A percentile compares a stretch with the other conserved stretches of the same genome.
Evolutionary conservation across 495 filamentous ascomycete species (phyloP).

Genomic region (Aspergillus hancockii): DNA sequence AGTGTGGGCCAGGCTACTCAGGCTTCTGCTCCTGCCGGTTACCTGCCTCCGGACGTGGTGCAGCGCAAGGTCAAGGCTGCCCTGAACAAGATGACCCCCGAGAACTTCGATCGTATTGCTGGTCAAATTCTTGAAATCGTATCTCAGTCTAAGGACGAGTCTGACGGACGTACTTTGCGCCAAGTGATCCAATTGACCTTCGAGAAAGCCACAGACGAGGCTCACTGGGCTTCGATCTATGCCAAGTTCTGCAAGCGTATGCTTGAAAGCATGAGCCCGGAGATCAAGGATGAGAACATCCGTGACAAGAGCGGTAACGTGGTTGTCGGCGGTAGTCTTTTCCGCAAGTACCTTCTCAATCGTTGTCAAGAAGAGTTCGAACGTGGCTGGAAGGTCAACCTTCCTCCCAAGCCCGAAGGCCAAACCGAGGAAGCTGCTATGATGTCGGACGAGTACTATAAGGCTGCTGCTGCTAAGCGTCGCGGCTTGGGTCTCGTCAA

Average conservation of each 20-base stretch:
- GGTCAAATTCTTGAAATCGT: conserved; percentile 92
- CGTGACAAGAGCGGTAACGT: conserved; percentile 81
- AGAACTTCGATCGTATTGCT: conserved; percentile 96
- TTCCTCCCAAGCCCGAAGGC: conserved; percentile 80
- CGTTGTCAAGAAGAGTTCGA: conserved; percentile 99
- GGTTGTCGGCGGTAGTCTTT: conserved; percentile 87
- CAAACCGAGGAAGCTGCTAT: conserved; percentile 71
- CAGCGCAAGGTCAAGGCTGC: conserved; percentile 98
- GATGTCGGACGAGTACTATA: conserved; percentile 96
- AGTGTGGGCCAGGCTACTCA: conserved; percentile 56
- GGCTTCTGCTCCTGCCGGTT: conserved; percentile 51
- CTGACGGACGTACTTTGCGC: conserved; percentile 88
- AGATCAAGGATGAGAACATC: conserved; percentile 94
- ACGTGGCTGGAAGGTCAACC: conserved; percentile 92
- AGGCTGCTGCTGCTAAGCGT: conserved; percentile 92
- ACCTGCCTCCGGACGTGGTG: conserved; percentile 87
- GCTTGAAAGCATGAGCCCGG: conserved; percentile 91
- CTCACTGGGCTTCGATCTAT: conserved; percentile 99
- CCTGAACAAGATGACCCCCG: conserved; percentile 99
- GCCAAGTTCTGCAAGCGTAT: conserved; percentile 98
- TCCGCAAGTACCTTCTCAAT: conserved; percentile 98
- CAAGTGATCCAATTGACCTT: conserved; percentile 99
- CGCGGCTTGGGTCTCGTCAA: conserved; percentile 96
- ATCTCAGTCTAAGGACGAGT: conserved; percentile 91
- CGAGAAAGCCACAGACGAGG: conserved; percentile 98